phyloP scores from a whole-genome alignment of 352 stramenopile species.

The Pythium vanterpoolii region DNA sequence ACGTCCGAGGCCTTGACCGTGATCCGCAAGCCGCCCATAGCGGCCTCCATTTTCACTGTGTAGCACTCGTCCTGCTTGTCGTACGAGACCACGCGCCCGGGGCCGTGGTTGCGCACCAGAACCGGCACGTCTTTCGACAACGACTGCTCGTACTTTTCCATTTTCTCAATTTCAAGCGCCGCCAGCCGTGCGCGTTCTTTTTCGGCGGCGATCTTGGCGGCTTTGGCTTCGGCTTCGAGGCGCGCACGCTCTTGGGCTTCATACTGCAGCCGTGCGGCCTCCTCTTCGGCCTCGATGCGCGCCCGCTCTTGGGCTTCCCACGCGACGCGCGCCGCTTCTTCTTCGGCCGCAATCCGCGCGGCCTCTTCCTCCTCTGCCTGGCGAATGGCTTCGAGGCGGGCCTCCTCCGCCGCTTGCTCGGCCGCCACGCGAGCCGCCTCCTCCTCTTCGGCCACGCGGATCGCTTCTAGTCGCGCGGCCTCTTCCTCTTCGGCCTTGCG shows the following conservation, averaged over 20 bases:
- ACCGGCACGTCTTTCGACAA: constrained; percentile 86
- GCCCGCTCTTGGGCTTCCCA: constrained; percentile 22
- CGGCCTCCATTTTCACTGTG: constrained; percentile 59
- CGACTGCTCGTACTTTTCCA: constrained; percentile 84
- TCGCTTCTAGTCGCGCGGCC: constrained; percentile 18
- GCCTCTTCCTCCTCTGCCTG: constrained; percentile 27
- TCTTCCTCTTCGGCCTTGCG: constrained; percentile 30
- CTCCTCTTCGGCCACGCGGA: constrained; percentile 25
- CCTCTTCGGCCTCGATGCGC: constrained; percentile 22
- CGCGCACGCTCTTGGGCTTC: constrained; percentile 43
- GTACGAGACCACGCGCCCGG: constrained; percentile 71
- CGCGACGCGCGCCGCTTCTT: constrained; percentile 21
- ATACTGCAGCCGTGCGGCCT: constrained; percentile 23
- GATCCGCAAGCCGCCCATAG: constrained; percentile 66
- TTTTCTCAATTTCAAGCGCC: constrained; percentile 61
- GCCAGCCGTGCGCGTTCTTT: constrained; percentile 46
- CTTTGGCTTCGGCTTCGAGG: constrained; percentile 39
- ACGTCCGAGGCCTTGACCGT: constrained; percentile 67
- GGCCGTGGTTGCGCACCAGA: constrained; percentile 66
- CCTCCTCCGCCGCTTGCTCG: constrained; percentile 24
- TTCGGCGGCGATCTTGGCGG: constrained; percentile 36
- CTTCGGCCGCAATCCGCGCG: constrained; percentile 24
- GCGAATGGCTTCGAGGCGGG: constrained; percentile 10
- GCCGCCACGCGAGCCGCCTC: constrained; percentile 25
- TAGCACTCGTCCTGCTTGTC: constrained; percentile 80